Conservation (phyloP, 176 grass and related monocot species). For the Bolboschoenus planiculmis region DNA sequence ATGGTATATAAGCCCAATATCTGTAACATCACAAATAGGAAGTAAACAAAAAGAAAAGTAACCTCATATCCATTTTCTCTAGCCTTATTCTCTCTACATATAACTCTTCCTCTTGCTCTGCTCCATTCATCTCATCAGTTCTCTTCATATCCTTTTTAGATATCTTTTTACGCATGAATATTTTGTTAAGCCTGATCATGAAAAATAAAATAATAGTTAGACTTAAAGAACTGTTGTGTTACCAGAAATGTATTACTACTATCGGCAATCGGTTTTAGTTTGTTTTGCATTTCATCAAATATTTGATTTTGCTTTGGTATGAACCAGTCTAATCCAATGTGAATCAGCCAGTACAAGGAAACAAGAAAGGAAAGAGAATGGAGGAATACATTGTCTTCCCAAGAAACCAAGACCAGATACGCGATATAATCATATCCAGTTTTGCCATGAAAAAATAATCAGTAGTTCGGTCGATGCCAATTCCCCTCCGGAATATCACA, state of each 20-base stretch:
- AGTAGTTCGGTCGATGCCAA: slow-evolving; percentile 73
- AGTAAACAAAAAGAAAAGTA: slow-evolving; percentile 16
- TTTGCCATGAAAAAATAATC: slow-evolving; percentile 97
- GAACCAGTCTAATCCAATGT: background rate
- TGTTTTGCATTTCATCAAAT: slow-evolving; percentile 1
- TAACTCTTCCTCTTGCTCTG: slow-evolving; percentile 50
- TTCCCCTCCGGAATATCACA: slow-evolving; percentile 89
- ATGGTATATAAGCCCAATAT: background rate
- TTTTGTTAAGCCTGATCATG: slow-evolving; percentile 52
- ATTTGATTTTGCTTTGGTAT: background rate
- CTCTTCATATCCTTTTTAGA: slow-evolving; percentile 53
- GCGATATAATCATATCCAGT: slow-evolving; percentile 80
- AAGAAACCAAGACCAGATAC: slow-evolving; percentile 65
- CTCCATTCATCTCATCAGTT: slow-evolving; percentile 59
- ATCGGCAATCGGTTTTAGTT: background rate
- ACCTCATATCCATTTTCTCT: slow-evolving; percentile 89
- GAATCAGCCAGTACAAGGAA: background rate
- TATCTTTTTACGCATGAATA: slow-evolving; percentile 63
- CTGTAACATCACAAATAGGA: slow-evolving; percentile 10
- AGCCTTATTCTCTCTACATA: slow-evolving; percentile 81
- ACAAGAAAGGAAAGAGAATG: background rate
- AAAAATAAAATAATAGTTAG: slow-evolving; percentile 5
- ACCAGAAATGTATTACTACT: background rate
- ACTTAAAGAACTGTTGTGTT: background rate
- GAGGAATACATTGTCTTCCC: slow-evolving; percentile 63